A percentile compares a stretch with the other conserved stretches of the same genome.
phyloP scores from a whole-genome alignment of 306 rosid genomes.

The Malus fusca region DNA sequence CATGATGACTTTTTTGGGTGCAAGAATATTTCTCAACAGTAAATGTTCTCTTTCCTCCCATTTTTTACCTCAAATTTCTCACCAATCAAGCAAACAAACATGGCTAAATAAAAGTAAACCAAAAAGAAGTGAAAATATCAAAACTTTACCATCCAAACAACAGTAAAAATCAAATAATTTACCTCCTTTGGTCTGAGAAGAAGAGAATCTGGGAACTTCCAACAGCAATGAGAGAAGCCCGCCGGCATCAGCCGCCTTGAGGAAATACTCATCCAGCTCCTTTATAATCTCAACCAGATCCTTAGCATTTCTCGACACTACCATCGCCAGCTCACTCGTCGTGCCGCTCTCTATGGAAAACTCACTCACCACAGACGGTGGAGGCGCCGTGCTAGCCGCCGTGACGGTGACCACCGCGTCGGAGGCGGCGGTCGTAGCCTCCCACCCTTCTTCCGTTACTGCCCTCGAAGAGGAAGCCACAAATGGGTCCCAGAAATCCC shows the following conservation, averaged over 20 bases:
- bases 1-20: too few relatives aligned
- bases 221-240: slow-evolving; percentile 56
- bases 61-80: not conserved
- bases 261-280: slow-evolving; percentile 89
- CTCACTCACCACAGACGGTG: slow-evolving; percentile 50
- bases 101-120: not conserved
- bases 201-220: slow-evolving; percentile 66
- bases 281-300: slow-evolving; percentile 78
- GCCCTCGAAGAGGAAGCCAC: slow-evolving; percentile 49
- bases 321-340: slow-evolving; percentile 71
- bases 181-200: slow-evolving; percentile 52
- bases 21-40: not conserved
- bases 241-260: slow-evolving; percentile 87
- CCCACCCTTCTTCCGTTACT: slow-evolving; percentile 82
- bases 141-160: not conserved
- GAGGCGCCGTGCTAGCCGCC: slow-evolving; percentile 50
- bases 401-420: slow-evolving; percentile 46
- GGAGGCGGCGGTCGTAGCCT: slow-evolving; percentile 51
- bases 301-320: slow-evolving; percentile 64
- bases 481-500: slow-evolving; percentile 99
- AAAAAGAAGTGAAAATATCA: not conserved
- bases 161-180: not conserved
- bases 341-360: slow-evolving; percentile 46
- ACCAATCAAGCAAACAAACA: not conserved
- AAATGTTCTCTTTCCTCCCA: not conserved